Conservation (phyloP, 768 basidiomycete genomes). For the Pleurotus sapidus region DNA sequence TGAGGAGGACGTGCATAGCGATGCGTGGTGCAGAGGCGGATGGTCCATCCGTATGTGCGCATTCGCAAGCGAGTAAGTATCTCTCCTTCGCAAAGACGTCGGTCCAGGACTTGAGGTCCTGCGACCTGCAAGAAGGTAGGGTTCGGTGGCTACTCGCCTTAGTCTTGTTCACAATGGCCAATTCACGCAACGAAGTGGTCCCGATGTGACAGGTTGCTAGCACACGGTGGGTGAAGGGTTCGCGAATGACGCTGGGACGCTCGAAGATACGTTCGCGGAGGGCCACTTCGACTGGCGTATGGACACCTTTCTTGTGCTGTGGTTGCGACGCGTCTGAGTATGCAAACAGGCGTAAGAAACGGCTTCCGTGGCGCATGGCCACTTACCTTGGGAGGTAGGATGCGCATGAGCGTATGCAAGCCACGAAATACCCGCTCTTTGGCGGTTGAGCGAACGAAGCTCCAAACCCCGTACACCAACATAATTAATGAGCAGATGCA, state of each 20-base stretch:
- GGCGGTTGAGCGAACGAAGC: slow-evolving; percentile 57
- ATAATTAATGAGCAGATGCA: slow-evolving; percentile 60
- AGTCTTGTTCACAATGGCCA: too few species aligned
- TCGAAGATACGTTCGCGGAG: slow-evolving; percentile 43
- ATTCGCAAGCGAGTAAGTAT: neutral
- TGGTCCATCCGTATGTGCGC: neutral
- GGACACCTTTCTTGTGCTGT: slow-evolving; percentile 9
- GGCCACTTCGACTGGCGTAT: slow-evolving; percentile 37
- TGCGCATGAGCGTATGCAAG: slow-evolving; percentile 28
- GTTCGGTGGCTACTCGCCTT: neutral
- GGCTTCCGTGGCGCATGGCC: too few species aligned
- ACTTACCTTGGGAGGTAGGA: neutral
- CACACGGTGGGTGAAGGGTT: slow-evolving; percentile 25
- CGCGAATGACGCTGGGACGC: slow-evolving; percentile 33
- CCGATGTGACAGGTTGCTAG: slow-evolving; percentile 52
- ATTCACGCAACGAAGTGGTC: slow-evolving; percentile 23
- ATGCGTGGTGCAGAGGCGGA: neutral
- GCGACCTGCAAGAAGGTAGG: too few species aligned
- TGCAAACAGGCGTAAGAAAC: too few species aligned
- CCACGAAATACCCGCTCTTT: slow-evolving; percentile 57
- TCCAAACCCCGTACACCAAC: slow-evolving; percentile 55
- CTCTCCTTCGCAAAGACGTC: neutral
- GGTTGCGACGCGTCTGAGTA: neutral
- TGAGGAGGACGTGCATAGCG: slow-evolving; percentile 45
- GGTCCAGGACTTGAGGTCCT: too few species aligned